These are phyloP conservation scores for Plasmodium yoelii DNA, from an alignment of 169 alveolate species.

Conservation along the genomic window DNA sequence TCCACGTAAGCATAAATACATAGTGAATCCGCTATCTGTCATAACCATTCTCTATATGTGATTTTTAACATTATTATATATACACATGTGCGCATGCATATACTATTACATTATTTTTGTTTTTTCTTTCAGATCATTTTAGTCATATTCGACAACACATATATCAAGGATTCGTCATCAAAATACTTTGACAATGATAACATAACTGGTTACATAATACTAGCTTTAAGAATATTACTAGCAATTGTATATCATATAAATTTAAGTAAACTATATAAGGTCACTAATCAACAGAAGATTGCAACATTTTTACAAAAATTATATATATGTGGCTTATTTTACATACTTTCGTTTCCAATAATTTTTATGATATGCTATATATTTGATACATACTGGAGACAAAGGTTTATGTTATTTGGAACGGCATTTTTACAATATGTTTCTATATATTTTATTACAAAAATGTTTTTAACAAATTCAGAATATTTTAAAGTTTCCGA, in stretches of 20 bases:
- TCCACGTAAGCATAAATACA: conserved; percentile 42
- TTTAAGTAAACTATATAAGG: conserved; percentile 43
- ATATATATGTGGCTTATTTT: conserved; percentile 56
- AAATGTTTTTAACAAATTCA: conserved; percentile 72
- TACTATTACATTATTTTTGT: background rate
- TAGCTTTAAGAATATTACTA: conserved; percentile 38
- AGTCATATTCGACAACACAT: conserved; percentile 57
- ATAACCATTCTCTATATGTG: background rate
- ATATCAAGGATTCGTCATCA: conserved; percentile 54
- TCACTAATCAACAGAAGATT: conserved; percentile 34
- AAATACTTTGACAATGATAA: conserved; percentile 71
- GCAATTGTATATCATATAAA: conserved; percentile 67
- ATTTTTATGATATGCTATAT: conserved; percentile 74
- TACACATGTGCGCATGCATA: background rate
- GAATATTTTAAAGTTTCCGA: conserved; percentile 76
- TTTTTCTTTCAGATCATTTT: conserved; percentile 25
- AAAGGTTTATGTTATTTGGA: conserved; percentile 68
- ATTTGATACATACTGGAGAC: conserved; percentile 74
- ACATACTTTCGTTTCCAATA: conserved; percentile 68
- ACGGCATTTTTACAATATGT: conserved; percentile 57
- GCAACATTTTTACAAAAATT: conserved; percentile 59
- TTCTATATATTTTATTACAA: conserved; percentile 65
- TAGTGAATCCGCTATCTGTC: too few species aligned
- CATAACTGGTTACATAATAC: conserved; percentile 65
- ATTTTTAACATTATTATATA: background rate